phyloP scores from a whole-genome alignment of 2,329 filamentous ascomycete species.

The Coniochaeta ligniaria region DNA sequence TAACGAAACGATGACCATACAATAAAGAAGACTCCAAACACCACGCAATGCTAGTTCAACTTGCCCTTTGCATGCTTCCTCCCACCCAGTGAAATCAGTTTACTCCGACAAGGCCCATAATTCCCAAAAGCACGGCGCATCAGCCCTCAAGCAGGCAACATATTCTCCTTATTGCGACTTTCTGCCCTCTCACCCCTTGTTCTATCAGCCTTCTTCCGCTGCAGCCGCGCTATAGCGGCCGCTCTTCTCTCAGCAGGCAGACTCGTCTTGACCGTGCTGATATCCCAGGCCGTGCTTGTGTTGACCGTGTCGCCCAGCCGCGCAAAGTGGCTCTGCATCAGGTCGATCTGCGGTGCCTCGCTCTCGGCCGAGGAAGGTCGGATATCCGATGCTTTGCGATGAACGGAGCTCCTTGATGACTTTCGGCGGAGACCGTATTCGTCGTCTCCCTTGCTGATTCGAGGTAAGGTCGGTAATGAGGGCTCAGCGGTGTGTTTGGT shows the following conservation, averaged over 20 bases:
- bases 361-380: conserved; percentile 17
- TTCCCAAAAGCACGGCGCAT: conserved; percentile 1
- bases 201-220: conserved; percentile 46
- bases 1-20: not conserved
- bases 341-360: conserved; percentile 32
- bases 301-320: conserved; percentile 32
- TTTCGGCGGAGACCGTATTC: conserved; percentile 9
- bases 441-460: conserved; percentile 5
- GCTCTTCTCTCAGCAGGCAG: conserved; percentile 44
- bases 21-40: conserved; percentile 9
- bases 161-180: conserved; percentile 43
- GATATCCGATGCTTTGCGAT: conserved; percentile 9
- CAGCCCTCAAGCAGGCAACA: conserved; percentile 24
- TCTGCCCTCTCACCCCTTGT: conserved; percentile 25
- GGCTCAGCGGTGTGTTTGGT: not conserved
- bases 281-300: conserved; percentile 21
- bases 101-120: conserved; percentile 5
- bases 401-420: not conserved
- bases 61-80: conserved; percentile 3
- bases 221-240: conserved; percentile 47
- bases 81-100: conserved; percentile 3
- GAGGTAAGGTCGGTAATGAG: not conserved
- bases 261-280: conserved; percentile 32
- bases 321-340: conserved; percentile 37
- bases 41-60: conserved; percentile 5